Conservation (phyloP, 2,329 filamentous ascomycete genomes). For the Trichophaea hybrida region DNA sequence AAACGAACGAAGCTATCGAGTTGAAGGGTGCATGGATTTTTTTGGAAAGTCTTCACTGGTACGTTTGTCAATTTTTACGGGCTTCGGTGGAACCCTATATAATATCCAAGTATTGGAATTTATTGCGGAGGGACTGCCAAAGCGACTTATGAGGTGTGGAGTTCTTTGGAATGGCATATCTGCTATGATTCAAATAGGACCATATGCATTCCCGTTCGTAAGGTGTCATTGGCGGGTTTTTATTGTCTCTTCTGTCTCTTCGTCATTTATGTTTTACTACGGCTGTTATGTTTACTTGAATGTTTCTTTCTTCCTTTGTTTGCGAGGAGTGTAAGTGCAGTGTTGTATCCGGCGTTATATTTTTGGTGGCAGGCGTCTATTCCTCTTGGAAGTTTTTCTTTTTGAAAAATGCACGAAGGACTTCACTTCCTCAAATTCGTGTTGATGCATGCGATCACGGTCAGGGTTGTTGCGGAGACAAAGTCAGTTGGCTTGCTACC, state of each 20-base stretch:
- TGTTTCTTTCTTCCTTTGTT: background rate
- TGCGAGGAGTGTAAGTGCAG: background rate
- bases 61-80: slow-evolving; percentile 23
- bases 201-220: slow-evolving; percentile 26
- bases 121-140: background rate
- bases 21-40: slow-evolving; percentile 19
- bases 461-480: no score
- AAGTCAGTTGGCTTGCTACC: no score
- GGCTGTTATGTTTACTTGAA: slow-evolving; percentile 12
- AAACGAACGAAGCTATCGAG: slow-evolving; percentile 30
- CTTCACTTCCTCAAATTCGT: background rate
- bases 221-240: slow-evolving; percentile 21
- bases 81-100: slow-evolving; percentile 14
- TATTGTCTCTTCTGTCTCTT: slow-evolving; percentile 16
- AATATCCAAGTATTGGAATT: slow-evolving; percentile 11
- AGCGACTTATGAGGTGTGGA: background rate
- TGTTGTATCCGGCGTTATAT: slow-evolving; percentile 1
- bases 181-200: slow-evolving; percentile 8
- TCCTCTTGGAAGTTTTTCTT: background rate
- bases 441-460: background rate
- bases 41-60: slow-evolving; percentile 17
- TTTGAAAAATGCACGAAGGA: background rate
- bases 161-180: slow-evolving; percentile 8
- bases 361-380: slow-evolving; percentile 7
- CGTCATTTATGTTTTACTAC: slow-evolving; percentile 18